Evolutionary conservation across 768 basidiomycete genomes (phyloP).

Genomic region (Pleurotus djamor): DNA sequence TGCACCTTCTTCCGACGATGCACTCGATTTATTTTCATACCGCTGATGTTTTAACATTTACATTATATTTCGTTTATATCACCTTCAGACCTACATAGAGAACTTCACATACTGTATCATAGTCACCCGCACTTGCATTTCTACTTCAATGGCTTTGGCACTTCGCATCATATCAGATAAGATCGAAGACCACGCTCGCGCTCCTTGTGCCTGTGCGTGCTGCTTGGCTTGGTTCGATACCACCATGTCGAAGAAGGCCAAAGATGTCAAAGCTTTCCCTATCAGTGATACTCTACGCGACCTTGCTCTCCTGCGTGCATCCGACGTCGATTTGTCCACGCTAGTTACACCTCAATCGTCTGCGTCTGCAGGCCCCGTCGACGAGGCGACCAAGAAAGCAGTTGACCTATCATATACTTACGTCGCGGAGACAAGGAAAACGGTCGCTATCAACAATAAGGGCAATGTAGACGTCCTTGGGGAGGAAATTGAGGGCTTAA

Average conservation of each 20-base stretch:
- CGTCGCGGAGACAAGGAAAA: slow-evolving; percentile 51
- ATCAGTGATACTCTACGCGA: slow-evolving; percentile 65
- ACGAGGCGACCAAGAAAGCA: slow-evolving; percentile 28
- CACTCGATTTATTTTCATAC: slow-evolving; percentile 45
- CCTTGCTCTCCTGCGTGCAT: slow-evolving; percentile 67
- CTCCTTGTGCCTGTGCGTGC: too few species aligned
- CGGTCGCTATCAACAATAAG: slow-evolving; percentile 49
- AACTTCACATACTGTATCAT: background rate
- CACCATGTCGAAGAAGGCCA: slow-evolving; percentile 18
- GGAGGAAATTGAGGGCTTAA: slow-evolving; percentile 51
- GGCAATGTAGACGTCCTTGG: slow-evolving; percentile 55
- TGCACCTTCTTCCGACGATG: slow-evolving; percentile 41
- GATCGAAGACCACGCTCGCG: background rate
- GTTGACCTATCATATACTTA: slow-evolving; percentile 61
- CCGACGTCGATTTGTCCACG: slow-evolving; percentile 36
- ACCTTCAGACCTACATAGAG: too few species aligned
- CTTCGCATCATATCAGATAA: background rate
- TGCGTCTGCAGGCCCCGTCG: slow-evolving; percentile 8
- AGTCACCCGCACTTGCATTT: background rate
- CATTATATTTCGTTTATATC: too few species aligned
- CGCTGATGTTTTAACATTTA: slow-evolving; percentile 21
- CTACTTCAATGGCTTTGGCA: background rate
- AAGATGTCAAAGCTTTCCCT: slow-evolving; percentile 48
- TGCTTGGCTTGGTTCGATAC: background rate
- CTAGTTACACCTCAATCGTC: slow-evolving; percentile 16